Conservation (phyloP, 208 protist species). For the Crithidia bombi region DNA sequence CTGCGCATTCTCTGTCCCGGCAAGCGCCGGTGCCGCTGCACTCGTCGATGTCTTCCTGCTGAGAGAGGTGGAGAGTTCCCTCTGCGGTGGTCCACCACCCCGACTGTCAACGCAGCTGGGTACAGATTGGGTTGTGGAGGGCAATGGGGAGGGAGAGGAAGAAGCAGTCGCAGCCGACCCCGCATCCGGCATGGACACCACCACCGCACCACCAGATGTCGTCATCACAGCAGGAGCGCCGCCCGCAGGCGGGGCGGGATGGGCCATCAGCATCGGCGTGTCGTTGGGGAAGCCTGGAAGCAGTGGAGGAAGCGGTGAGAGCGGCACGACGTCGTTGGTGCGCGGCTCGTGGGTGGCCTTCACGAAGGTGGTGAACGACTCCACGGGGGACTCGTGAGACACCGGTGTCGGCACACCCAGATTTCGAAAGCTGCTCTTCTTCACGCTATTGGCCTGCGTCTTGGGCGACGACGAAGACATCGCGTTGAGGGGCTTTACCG, state of each 20-base stretch:
- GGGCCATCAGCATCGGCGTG: neutral
- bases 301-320: neutral
- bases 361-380: conserved; percentile 4
- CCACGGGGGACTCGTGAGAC: neutral
- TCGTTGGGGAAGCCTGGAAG: neutral
- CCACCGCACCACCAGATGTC: too few relatives aligned
- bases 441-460: neutral
- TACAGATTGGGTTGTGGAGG: too few relatives aligned
- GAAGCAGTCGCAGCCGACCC: neutral
- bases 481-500: neutral
- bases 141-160: too few relatives aligned
- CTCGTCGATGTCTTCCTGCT: too few relatives aligned
- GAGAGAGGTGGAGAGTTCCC: neutral
- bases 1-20: neutral
- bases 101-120: too few relatives aligned
- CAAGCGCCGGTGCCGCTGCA: neutral
- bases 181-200: too few relatives aligned
- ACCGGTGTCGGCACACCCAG: neutral
- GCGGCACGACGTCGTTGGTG: neutral
- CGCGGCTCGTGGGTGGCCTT: neutral
- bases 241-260: neutral
- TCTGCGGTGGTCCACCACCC: too few relatives aligned
- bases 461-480: neutral
- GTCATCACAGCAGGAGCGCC: neutral
- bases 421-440: conserved; percentile 5